Evolutionary conservation across 768 basidiomycete genomes (phyloP).

Genomic region (Russula vinacea): DNA sequence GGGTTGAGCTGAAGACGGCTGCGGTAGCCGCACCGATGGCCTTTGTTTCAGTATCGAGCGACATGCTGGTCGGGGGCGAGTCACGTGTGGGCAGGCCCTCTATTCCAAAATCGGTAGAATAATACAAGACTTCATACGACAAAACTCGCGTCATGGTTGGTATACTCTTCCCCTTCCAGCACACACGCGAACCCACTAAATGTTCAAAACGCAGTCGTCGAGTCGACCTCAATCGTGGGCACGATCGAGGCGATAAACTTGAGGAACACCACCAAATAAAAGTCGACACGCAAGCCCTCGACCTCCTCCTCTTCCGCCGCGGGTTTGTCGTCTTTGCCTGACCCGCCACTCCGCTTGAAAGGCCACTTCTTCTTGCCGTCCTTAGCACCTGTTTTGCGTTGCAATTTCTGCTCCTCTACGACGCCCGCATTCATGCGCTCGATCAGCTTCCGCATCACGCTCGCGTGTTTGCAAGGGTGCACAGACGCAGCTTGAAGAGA

Average conservation of each 20-base stretch:
- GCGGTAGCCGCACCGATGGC: constrained; percentile 14
- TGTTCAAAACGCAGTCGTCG: constrained; percentile 57
- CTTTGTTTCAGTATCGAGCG: constrained; percentile 11
- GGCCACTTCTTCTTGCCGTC: constrained; percentile 73
- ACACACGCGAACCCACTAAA: constrained; percentile 2
- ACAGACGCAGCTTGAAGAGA: constrained; percentile 87
- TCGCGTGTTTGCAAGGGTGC: constrained; percentile 97
- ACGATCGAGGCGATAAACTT: constrained; percentile 99
- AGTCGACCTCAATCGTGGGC: constrained; percentile 98
- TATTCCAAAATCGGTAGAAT: constrained; percentile 24
- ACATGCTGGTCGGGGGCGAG: background rate
- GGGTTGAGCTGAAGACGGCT: background rate
- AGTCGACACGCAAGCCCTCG: constrained; percentile 95
- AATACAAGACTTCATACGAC: constrained; percentile 22
- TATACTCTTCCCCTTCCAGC: constrained; percentile 21
- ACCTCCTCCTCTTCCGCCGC: constrained; percentile 61
- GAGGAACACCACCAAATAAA: constrained; percentile 96
- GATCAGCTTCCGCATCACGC: constrained; percentile 99
- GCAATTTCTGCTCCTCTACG: constrained; percentile 74
- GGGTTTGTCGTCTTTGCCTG: constrained; percentile 51
- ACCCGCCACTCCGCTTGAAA: constrained; percentile 65
- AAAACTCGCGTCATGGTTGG: constrained; percentile 21
- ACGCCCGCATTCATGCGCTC: constrained; percentile 95
- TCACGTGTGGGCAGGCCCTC: constrained; percentile 14
- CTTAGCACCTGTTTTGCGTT: constrained; percentile 50